Evolutionary conservation across 768 basidiomycete genomes (phyloP).

Genomic region (Suillus weaverae): DNA sequence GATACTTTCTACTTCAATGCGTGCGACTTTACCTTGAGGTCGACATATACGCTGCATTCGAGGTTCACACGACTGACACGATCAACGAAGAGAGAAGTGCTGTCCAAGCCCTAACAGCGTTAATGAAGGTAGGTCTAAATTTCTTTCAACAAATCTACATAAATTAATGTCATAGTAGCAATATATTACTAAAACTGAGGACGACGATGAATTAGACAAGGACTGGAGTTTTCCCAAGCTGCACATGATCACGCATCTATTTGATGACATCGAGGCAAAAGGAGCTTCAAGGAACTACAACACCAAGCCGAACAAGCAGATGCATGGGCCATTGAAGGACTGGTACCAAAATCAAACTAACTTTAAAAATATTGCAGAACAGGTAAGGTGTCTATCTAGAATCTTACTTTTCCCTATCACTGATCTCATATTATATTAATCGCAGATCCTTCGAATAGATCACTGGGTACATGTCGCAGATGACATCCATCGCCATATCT

Average conservation of each 20-base stretch:
- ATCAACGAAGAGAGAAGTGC: slow-evolving; percentile 21
- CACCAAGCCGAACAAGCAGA: slow-evolving; percentile 33
- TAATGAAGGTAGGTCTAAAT: slow-evolving; percentile 20
- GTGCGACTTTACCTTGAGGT: slow-evolving; percentile 33
- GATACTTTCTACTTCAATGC: slow-evolving; percentile 28
- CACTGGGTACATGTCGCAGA: not conserved
- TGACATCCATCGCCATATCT: not conserved
- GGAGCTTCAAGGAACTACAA: slow-evolving; percentile 33
- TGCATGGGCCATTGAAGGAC: slow-evolving; percentile 28
- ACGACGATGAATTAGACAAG: slow-evolving; percentile 8
- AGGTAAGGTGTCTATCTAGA: slow-evolving; percentile 22
- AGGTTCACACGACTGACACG: slow-evolving; percentile 33
- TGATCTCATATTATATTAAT: not conserved
- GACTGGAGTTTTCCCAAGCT: slow-evolving; percentile 36
- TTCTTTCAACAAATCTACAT: not conserved
- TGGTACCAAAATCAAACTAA: slow-evolving; percentile 31
- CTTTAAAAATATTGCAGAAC: slow-evolving; percentile 32
- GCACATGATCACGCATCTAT: slow-evolving; percentile 32
- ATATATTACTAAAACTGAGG: slow-evolving; percentile 1
- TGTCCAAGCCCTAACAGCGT: slow-evolving; percentile 17
- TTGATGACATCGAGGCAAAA: slow-evolving; percentile 32
- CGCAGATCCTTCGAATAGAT: not conserved
- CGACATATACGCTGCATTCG: slow-evolving; percentile 29
- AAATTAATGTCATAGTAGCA: not conserved
- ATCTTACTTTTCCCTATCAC: not conserved